Base-by-base conservation (phyloP, 495 filamentous ascomycete species). In the Lophiostoma macrostomum region DNA sequence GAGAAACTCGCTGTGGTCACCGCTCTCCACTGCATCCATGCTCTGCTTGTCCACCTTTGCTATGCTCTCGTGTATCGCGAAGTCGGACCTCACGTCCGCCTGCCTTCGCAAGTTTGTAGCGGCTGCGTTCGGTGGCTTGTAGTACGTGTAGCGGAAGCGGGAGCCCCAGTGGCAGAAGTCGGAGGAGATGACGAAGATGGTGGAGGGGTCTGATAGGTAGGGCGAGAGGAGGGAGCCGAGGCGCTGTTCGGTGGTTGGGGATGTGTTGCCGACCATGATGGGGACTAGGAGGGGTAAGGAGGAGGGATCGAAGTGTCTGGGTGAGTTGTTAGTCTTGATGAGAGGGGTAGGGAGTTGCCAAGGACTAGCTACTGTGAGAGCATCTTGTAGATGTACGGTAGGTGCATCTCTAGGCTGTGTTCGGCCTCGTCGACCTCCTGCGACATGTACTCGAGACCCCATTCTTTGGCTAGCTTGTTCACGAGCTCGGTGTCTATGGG, bases 111-210 rank as follows among this genome's bases (percentile, higher is more conserved):
- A 54, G 24, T 50, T 47, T 7, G 43, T 47, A 35, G 58, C 41
- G 18, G 28, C 52, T 51, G 30, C 56, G 43, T 48, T 64, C 23
- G 51, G 59, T 10, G 81, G 82, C 24, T 82, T 73, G 65, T 95
- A 95, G 65, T 84, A 85, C 31, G 87, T 91, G 68, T 97, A 98
- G 30, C 76, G 75, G 69, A 96, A 98, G 14, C 90, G 80, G 14
- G 76, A 63, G 16, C 93, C 93, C 93, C 93, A 98, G 70, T 98
- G 93, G 55, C 91, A 96, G 68, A 98, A 98, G 66, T 98, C 93
- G 3, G 90, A 95, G 65, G 83, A 88, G 46, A 97, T 78, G 57
- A 97, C 79, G 67, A 96, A 97, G 8, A 85, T 80, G 55, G 85
- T 93, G 16, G 75, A 75, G 3, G 82, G 81, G 65, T 95, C 86